phyloP scores from a whole-genome alignment of 2,329 filamentous ascomycete species.

The Cryphonectria parasitica region DNA sequence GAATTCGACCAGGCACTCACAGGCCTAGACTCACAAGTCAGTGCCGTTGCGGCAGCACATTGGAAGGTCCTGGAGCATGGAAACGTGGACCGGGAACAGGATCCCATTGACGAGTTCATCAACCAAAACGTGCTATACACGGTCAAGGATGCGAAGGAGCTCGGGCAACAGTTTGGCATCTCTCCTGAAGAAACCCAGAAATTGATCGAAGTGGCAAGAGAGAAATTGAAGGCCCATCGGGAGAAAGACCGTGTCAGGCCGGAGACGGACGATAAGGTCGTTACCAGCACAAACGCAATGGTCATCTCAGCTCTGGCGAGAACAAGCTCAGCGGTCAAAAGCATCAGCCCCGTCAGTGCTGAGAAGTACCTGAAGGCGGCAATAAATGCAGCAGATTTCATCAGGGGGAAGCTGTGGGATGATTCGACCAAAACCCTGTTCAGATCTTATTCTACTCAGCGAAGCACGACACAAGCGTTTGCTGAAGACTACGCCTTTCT shows the following conservation, averaged over 20 bases:
- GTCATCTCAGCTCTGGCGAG: constrained; percentile 83
- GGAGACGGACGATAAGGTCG: constrained; percentile 83
- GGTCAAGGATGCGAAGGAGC: constrained; percentile 65
- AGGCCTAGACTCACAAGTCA: constrained; percentile 59
- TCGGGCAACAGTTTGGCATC: constrained; percentile 77
- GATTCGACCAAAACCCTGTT: constrained; percentile 64
- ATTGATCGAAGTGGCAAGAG: constrained; percentile 68
- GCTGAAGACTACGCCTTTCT: constrained; percentile 95
- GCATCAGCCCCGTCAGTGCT: constrained; percentile 60
- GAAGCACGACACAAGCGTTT: constrained; percentile 72
- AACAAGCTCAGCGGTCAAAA: constrained; percentile 68
- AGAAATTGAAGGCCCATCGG: constrained; percentile 71
- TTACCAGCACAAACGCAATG: constrained; percentile 86
- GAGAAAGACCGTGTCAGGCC: constrained; percentile 77
- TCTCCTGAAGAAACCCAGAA: constrained; percentile 69
- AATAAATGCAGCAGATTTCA: constrained; percentile 69
- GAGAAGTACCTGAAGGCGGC: constrained; percentile 68
- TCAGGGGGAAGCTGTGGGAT: constrained; percentile 76
- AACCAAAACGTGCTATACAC: constrained; percentile 88
- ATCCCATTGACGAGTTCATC: constrained; percentile 91
- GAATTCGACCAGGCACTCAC: constrained; percentile 81
- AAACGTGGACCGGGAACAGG: constrained; percentile 80
- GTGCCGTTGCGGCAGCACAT: constrained; percentile 76
- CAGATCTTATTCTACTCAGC: constrained; percentile 71
- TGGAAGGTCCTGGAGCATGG: constrained; percentile 85